Evolutionary conservation across 1,284 basidiomycete genomes (phyloP).

Genomic region (Melanopsichium pennsylvanicum): DNA sequence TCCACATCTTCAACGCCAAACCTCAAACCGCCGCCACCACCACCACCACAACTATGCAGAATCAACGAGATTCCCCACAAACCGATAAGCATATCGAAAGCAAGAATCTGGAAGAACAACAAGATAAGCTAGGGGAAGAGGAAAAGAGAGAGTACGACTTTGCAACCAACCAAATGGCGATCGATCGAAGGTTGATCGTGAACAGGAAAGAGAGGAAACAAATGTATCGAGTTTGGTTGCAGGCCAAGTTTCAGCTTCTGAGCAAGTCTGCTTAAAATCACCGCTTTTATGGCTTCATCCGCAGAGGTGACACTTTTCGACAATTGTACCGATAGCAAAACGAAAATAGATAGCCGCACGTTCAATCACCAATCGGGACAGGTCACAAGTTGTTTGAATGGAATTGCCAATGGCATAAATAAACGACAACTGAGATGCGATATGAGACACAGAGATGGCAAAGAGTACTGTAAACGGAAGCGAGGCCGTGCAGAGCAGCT

Average conservation of each 20-base stretch:
- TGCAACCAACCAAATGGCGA: conserved; percentile 58
- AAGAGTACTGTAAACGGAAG: too few relatives aligned
- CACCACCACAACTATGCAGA: neutral
- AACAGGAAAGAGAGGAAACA: conserved; percentile 62
- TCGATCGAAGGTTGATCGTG: conserved; percentile 61
- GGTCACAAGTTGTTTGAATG: too few relatives aligned
- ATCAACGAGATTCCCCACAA: neutral
- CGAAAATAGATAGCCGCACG: too few relatives aligned
- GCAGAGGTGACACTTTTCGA: too few relatives aligned
- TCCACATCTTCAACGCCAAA: conserved; percentile 53
- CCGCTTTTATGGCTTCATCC: too few relatives aligned
- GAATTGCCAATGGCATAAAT: conserved; percentile 2
- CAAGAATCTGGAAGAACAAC: neutral
- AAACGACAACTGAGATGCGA: neutral
- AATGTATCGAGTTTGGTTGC: conserved; percentile 64
- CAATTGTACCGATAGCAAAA: too few relatives aligned
- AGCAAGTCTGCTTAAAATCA: neutral
- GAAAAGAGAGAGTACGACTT: conserved; percentile 29
- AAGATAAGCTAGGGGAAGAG: too few relatives aligned
- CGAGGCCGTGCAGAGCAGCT: too few relatives aligned
- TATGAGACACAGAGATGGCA: neutral
- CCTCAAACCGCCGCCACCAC: conserved; percentile 23
- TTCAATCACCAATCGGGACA: too few relatives aligned
- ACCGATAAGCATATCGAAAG: neutral
- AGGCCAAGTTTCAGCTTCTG: conserved; percentile 54